phyloP scores from a whole-genome alignment of 148 eudicot species.

The Drosera capensis region DNA sequence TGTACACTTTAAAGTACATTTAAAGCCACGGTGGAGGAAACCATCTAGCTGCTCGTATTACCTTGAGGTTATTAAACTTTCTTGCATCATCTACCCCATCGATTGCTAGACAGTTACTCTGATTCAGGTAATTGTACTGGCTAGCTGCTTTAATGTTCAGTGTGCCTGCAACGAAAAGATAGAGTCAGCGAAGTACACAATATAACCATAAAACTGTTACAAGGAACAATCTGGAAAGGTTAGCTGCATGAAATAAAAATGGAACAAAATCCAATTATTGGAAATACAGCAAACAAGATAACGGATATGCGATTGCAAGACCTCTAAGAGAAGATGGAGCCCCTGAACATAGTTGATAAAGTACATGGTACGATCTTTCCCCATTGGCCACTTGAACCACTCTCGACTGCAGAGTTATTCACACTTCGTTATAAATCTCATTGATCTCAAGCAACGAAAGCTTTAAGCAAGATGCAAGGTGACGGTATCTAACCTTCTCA shows the following conservation, averaged over 20 bases:
- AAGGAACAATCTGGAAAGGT: not conserved
- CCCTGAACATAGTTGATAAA: constrained; percentile 94
- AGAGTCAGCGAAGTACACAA: not conserved
- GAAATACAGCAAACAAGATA: not conserved
- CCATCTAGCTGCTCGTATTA: constrained; percentile 12
- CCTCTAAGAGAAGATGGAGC: constrained; percentile 81
- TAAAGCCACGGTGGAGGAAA: no score
- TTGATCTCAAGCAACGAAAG: not conserved
- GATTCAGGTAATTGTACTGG: constrained; percentile 65
- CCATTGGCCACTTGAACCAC: constrained; percentile 74
- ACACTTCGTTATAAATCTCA: constrained; percentile 10
- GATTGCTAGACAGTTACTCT: constrained; percentile 57
- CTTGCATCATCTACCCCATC: constrained; percentile 60
- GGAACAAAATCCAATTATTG: not conserved
- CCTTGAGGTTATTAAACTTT: constrained; percentile 57
- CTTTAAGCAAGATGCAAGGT: not conserved
- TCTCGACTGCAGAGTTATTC: constrained; percentile 63
- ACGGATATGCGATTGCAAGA: constrained; percentile 3
- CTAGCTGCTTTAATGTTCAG: constrained; percentile 49
- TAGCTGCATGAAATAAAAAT: not conserved
- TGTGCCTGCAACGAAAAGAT: constrained; percentile 31
- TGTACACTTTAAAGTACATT: no score
- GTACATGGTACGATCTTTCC: constrained; percentile 88
- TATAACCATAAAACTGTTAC: not conserved
- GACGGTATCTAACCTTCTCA: constrained; percentile 51